Conservation (phyloP, 2,329 filamentous ascomycete species). For the Fusarium mundagurra region DNA sequence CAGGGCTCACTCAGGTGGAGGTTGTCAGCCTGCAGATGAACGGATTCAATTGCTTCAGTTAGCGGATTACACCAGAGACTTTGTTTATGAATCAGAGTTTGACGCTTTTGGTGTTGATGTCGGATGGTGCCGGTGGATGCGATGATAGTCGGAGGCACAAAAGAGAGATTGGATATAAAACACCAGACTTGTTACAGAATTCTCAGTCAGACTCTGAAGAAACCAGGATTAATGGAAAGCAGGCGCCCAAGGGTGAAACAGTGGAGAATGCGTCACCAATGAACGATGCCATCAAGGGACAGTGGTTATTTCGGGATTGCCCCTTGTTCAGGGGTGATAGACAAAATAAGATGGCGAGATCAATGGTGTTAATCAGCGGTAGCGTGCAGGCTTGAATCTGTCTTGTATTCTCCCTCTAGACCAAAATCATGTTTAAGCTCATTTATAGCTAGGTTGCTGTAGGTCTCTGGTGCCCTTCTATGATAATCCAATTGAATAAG, state of each 20-base stretch:
- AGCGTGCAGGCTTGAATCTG: not conserved
- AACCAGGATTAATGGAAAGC: constrained; percentile 10
- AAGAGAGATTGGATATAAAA: constrained; percentile 19
- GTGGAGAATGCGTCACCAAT: constrained; percentile 30
- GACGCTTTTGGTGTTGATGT: not conserved
- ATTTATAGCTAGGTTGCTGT: constrained; percentile 15
- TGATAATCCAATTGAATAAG: constrained; percentile 21
- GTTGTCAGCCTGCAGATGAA: constrained; percentile 16
- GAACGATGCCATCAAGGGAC: not conserved
- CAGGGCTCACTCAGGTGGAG: constrained; percentile 13
- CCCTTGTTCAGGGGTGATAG: constrained; percentile 11
- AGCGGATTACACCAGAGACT: not conserved
- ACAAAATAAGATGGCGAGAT: constrained; percentile 1
- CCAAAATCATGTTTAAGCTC: constrained; percentile 10
- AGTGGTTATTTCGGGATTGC: constrained; percentile 30
- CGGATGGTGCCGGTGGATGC: not conserved
- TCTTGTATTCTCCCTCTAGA: not conserved
- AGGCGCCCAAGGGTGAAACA: constrained; percentile 31
- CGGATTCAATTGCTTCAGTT: not conserved
- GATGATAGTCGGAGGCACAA: not conserved
- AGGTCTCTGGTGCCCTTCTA: not conserved
- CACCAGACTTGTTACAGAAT: constrained; percentile 30
- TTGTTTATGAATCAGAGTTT: constrained; percentile 7
- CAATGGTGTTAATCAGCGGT: too few relatives aligned
- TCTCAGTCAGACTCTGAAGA: constrained; percentile 13